Percentiles rank a stretch among this genome's conserved stretches.
Conservation (phyloP, 345 rosid species). For the Isatis tinctoria region DNA sequence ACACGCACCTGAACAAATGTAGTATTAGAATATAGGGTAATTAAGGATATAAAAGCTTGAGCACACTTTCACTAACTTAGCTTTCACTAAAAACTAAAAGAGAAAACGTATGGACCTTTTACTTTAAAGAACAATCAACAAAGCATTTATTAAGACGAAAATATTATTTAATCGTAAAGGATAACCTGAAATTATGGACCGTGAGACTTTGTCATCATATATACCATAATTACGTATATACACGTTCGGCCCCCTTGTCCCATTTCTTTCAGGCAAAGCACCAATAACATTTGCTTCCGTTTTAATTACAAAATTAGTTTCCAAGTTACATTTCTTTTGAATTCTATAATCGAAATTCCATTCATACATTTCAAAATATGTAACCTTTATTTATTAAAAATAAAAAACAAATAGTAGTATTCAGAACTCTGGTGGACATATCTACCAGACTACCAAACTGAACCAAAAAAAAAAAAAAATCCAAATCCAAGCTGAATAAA, state of each 20-base stretch:
- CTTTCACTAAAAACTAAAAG: conserved; percentile 21
- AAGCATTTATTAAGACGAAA: not conserved
- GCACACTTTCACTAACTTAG: conserved; percentile 34
- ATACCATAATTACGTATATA: conserved; percentile 35
- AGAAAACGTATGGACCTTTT: conserved; percentile 8
- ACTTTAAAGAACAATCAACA: conserved; percentile 23
- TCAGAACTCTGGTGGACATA: no score
- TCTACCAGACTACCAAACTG: not conserved
- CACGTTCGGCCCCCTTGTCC: conserved; percentile 36
- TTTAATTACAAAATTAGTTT: conserved; percentile 13
- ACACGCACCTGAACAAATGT: conserved; percentile 26
- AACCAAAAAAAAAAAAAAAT: not conserved
- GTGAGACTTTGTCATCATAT: conserved; percentile 33
- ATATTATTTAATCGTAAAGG: conserved; percentile 15
- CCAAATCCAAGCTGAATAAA: not conserved
- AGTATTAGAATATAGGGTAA: not conserved
- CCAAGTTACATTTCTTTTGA: conserved; percentile 7
- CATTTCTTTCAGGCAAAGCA: conserved; percentile 31
- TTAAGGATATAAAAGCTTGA: conserved; percentile 21
- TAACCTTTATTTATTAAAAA: not conserved
- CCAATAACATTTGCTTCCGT: not conserved
- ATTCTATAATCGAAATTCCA: not conserved
- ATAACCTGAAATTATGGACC: conserved; percentile 37
- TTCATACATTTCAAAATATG: not conserved
- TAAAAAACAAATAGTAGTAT: no score